Conservation (phyloP, 805 yeast genomes). For the Jamesozyma piceae region DNA sequence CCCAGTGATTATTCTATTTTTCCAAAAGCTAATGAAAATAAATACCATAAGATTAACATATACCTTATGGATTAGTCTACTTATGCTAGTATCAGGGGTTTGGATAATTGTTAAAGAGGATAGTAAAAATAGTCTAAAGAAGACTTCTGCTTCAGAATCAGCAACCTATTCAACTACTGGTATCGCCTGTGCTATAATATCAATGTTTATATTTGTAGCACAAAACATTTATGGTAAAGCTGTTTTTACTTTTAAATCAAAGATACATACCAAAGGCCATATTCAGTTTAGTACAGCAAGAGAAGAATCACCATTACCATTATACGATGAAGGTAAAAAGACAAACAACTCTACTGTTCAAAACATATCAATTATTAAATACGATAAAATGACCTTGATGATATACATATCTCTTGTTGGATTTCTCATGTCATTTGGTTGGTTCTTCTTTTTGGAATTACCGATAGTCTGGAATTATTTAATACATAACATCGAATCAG, state of each 20-base stretch:
- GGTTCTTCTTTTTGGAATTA: slow-evolving; percentile 61
- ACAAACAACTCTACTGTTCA: neutral
- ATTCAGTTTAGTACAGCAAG: neutral
- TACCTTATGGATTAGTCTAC: slow-evolving; percentile 17
- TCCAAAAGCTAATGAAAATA: slow-evolving; percentile 37
- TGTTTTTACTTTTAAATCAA: slow-evolving; percentile 43
- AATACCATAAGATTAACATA: slow-evolving; percentile 11
- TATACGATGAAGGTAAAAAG: slow-evolving; percentile 7
- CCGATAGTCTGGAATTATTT: slow-evolving; percentile 23
- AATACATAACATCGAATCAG: slow-evolving; percentile 13
- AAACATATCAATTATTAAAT: slow-evolving; percentile 29
- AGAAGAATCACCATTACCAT: slow-evolving; percentile 17
- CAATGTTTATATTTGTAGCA: slow-evolving; percentile 68
- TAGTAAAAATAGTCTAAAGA: slow-evolving; percentile 3
- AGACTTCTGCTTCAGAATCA: neutral
- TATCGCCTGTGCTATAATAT: slow-evolving; percentile 53
- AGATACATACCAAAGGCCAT: neutral
- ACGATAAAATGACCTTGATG: slow-evolving; percentile 74
- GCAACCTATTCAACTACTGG: slow-evolving; percentile 36
- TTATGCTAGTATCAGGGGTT: slow-evolving; percentile 22
- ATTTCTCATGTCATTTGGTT: slow-evolving; percentile 57
- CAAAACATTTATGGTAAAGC: slow-evolving; percentile 84
- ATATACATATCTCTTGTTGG: slow-evolving; percentile 74
- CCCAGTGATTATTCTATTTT: slow-evolving; percentile 49
- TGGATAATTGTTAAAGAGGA: slow-evolving; percentile 26